Percentiles rank a stretch among this genome's conserved stretches.
These are phyloP conservation scores for Malus domestica DNA, from an alignment of 306 rosid genomes.

Conservation along the genomic window ASM211411v1 NC_041798.1:8520501-8521000, in stretches of 20 bases:
- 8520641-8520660: too few species aligned
- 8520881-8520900: not conserved
- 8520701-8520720: too few species aligned
- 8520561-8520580: too few species aligned
- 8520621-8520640: too few species aligned
- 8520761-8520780: constrained; percentile 9
- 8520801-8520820: not conserved
- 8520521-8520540: too few species aligned
- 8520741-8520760: not conserved
- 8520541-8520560: too few species aligned
- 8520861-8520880: not conserved
- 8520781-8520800: not conserved
- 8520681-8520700: not conserved
- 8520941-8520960: too few species aligned
- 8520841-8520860: not conserved
- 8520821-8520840: not conserved
- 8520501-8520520: too few species aligned
- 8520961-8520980: too few species aligned
- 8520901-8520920: not conserved
- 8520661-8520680: not conserved
- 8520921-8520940: too few species aligned
- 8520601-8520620: not conserved
- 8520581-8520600: too few species aligned
- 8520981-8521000: too few species aligned
- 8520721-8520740: not conserved